phyloP scores from a whole-genome alignment of 2,329 filamentous ascomycete species.

The Blastomyces gilchristii region DNA sequence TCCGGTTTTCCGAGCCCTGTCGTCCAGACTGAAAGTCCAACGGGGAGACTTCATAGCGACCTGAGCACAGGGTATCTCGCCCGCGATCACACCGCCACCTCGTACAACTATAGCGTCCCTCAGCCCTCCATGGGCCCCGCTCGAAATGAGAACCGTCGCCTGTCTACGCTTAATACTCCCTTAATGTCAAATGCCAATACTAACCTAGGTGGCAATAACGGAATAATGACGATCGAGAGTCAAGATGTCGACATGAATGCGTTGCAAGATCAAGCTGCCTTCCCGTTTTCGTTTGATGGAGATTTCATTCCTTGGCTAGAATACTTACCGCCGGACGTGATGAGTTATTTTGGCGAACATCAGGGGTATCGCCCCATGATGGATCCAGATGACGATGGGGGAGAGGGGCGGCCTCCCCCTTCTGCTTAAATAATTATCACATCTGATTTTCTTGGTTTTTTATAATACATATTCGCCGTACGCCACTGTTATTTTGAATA shows the following conservation, averaged over 20 bases:
- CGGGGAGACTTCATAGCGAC: neutral
- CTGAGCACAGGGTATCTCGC: neutral
- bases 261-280: slow-evolving; percentile 37
- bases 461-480: neutral
- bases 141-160: neutral
- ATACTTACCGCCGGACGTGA: slow-evolving; percentile 57
- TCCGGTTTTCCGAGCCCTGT: neutral
- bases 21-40: neutral
- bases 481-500: neutral
- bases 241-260: slow-evolving; percentile 67
- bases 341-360: slow-evolving; percentile 44
- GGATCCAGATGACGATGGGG: slow-evolving; percentile 15
- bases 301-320: slow-evolving; percentile 66
- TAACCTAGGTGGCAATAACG: slow-evolving; percentile 35
- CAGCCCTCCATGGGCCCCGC: neutral
- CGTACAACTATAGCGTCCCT: neutral
- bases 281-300: slow-evolving; percentile 37
- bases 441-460: neutral
- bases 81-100: neutral
- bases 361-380: slow-evolving; percentile 24
- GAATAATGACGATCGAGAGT: slow-evolving; percentile 59
- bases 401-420: slow-evolving; percentile 16
- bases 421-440: slow-evolving; percentile 7
- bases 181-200: neutral
- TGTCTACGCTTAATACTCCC: neutral